Evolutionary conservation across 176 grass and related monocot species (phyloP).

Genomic region (Themeda triandra): DNA sequence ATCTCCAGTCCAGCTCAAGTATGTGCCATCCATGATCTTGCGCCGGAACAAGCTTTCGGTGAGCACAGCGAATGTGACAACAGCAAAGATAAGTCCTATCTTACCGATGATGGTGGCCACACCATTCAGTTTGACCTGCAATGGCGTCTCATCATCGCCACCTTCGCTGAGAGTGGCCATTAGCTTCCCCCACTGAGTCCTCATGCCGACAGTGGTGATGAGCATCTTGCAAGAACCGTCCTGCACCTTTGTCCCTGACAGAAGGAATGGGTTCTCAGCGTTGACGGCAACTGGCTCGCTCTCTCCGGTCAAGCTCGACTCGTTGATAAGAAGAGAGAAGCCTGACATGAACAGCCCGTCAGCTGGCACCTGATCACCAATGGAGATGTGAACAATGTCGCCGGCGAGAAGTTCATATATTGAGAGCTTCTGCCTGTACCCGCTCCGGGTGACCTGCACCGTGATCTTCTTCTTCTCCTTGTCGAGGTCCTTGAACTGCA

Average conservation of each 20-base stretch:
- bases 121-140: constrained; percentile 93
- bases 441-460: constrained; percentile 70
- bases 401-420: constrained; percentile 87
- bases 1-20: constrained; percentile 79
- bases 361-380: constrained; percentile 91
- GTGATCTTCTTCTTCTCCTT: constrained; percentile 97
- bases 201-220: constrained; percentile 82
- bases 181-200: constrained; percentile 93
- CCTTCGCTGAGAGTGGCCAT: constrained; percentile 95
- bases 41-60: constrained; percentile 58
- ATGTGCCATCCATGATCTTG: constrained; percentile 58
- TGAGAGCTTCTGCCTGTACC: constrained; percentile 77
- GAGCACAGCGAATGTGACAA: constrained; percentile 92
- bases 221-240: constrained; percentile 97
- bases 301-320: constrained; percentile 93
- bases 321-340: constrained; percentile 81
- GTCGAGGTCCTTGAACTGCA: constrained; percentile 97
- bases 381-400: constrained; percentile 82
- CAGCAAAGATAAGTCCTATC: constrained; percentile 81
- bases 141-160: constrained; percentile 90
- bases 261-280: constrained; percentile 78
- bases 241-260: constrained; percentile 94
- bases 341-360: constrained; percentile 87
- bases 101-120: constrained; percentile 96
- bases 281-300: constrained; percentile 82